Evolutionary conservation across 1,284 basidiomycete genomes (phyloP).

Genomic region (Pascua sp.): DNA sequence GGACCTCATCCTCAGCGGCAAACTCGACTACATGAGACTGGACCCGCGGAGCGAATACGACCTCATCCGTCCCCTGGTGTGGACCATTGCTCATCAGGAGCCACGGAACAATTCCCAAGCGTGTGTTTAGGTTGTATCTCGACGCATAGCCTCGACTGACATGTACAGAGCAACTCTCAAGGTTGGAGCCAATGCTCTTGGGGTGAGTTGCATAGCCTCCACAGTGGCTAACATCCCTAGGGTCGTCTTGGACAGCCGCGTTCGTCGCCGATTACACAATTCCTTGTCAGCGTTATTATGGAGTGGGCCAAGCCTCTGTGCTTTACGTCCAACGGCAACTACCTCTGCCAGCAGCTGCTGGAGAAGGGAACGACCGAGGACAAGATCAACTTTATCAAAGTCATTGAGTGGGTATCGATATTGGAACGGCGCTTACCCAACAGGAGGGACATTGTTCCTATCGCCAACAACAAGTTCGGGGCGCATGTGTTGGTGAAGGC

Average conservation of each 20-base stretch:
- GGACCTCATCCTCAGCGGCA: slow-evolving; percentile 19
- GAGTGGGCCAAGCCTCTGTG: slow-evolving; percentile 41
- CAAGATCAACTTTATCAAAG: slow-evolving; percentile 35
- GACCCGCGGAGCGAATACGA: slow-evolving; percentile 18
- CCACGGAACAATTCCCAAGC: slow-evolving; percentile 30
- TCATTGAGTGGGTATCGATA: slow-evolving; percentile 27
- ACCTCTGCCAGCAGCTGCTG: slow-evolving; percentile 45
- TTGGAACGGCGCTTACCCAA: neutral
- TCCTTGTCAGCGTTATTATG: slow-evolving; percentile 31
- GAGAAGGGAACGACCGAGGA: slow-evolving; percentile 36
- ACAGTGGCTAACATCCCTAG: slow-evolving; percentile 1
- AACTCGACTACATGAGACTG: slow-evolving; percentile 18
- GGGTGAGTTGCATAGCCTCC: slow-evolving; percentile 18
- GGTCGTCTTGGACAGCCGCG: slow-evolving; percentile 12
- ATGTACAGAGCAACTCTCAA: slow-evolving; percentile 30
- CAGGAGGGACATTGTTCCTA: slow-evolving; percentile 38
- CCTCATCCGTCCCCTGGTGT: slow-evolving; percentile 32
- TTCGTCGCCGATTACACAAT: slow-evolving; percentile 8
- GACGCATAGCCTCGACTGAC: neutral
- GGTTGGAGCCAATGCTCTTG: slow-evolving; percentile 34
- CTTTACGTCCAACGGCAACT: slow-evolving; percentile 44
- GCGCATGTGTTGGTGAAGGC: slow-evolving; percentile 46
- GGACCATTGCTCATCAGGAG: slow-evolving; percentile 39
- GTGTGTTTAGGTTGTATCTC: slow-evolving; percentile 14
- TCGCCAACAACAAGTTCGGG: slow-evolving; percentile 45